A percentile compares a stretch with the other conserved stretches of the same genome.
Conservation (phyloP, 306 rosid species). For the Inga laurina region DNA sequence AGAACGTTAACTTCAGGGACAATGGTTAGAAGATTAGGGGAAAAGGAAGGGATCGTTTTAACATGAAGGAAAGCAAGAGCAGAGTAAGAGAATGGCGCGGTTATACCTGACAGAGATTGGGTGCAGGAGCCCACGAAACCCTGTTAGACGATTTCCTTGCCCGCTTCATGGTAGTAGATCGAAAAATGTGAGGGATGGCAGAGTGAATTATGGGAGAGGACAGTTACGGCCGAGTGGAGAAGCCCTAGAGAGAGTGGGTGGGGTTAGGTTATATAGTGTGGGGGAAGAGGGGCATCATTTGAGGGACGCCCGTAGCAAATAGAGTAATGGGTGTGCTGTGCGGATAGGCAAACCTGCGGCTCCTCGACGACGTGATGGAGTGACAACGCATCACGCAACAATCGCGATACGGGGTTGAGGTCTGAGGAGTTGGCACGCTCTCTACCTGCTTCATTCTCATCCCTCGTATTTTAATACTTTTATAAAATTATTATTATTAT, state of each 20-base stretch:
- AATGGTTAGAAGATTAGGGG: not conserved
- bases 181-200: not conserved
- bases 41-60: not conserved
- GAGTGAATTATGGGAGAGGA: not conserved
- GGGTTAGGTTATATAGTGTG: not conserved
- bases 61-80: not conserved
- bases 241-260: not conserved
- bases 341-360: not conserved
- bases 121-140: constrained; percentile 72
- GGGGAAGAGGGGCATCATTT: not conserved
- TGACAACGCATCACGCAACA: not conserved
- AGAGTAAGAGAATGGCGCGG: not conserved
- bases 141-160: constrained; percentile 59
- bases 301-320: not conserved
- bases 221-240: not conserved
- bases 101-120: not conserved
- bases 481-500: too few relatives aligned
- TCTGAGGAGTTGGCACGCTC: too few relatives aligned
- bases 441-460: too few relatives aligned
- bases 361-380: not conserved
- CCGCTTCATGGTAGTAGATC: constrained; percentile 59
- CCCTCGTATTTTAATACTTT: too few relatives aligned
- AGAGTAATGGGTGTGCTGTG: not conserved
- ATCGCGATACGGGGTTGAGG: not conserved
- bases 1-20: constrained; percentile 14